Conservation (phyloP, 176 grass and related monocot species). For the Cymbopogon citratus region DNA sequence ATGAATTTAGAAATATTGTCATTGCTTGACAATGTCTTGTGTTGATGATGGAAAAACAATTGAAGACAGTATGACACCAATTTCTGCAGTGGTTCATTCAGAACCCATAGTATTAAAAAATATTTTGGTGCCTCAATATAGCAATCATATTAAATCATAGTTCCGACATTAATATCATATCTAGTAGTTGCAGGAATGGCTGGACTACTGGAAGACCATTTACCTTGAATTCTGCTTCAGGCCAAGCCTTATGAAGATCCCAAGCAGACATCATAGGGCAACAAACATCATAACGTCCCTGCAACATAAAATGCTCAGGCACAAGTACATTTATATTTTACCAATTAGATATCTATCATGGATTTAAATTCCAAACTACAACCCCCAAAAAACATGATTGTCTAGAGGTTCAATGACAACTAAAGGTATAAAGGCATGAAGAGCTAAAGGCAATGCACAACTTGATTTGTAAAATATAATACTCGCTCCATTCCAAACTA, state of each 20-base stretch:
- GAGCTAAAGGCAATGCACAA: neutral
- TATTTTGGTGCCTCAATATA: neutral
- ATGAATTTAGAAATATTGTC: neutral
- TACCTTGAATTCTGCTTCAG: conserved; percentile 90
- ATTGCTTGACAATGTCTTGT: neutral
- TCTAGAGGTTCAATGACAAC: neutral
- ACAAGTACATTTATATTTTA: neutral
- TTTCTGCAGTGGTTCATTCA: neutral
- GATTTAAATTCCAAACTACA: neutral
- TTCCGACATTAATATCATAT: neutral
- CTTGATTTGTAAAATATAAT: neutral
- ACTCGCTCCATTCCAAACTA: neutral
- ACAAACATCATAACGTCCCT: conserved; percentile 92
- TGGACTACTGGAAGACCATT: neutral
- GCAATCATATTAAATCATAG: neutral
- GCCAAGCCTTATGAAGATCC: conserved; percentile 99
- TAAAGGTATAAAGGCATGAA: neutral
- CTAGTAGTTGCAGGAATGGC: neutral
- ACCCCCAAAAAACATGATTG: neutral
- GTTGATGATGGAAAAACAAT: neutral
- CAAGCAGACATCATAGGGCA: conserved; percentile 98
- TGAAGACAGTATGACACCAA: neutral
- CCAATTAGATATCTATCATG: neutral
- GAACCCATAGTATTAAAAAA: neutral
- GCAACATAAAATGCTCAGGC: conserved; percentile 25